These are phyloP conservation scores for Knufia fluminis DNA, from an alignment of 2,329 filamentous ascomycete genomes.

Conservation along the genomic window DNA sequence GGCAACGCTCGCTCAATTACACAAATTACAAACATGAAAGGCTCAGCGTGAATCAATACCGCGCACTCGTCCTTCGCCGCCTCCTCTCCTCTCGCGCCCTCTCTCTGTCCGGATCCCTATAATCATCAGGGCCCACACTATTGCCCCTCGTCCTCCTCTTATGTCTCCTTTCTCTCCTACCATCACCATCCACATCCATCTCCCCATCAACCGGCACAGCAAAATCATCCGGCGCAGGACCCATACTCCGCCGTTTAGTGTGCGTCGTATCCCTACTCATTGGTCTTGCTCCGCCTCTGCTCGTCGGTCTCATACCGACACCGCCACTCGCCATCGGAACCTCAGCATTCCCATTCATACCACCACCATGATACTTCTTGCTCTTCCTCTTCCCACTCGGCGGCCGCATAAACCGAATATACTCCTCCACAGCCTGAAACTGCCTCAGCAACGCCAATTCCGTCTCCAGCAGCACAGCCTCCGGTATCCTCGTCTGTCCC, in stretches of 20 bases:
- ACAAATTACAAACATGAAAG: no score
- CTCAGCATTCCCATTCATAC: no score
- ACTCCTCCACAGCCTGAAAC: slow-evolving; percentile 18
- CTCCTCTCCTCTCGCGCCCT: neutral
- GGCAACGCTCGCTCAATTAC: no score
- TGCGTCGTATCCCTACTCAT: slow-evolving; percentile 6
- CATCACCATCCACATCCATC: slow-evolving; percentile 8
- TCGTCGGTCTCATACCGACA: no score
- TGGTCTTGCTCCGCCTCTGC: no score
- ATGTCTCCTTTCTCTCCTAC: slow-evolving; percentile 4
- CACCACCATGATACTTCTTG: slow-evolving; percentile 9
- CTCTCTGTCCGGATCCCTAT: neutral
- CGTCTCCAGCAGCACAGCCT: slow-evolving; percentile 18
- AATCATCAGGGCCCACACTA: neutral
- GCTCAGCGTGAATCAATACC: no score
- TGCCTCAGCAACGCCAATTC: slow-evolving; percentile 20
- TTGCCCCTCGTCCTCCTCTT: slow-evolving; percentile 1
- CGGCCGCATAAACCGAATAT: slow-evolving; percentile 14
- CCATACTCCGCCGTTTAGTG: slow-evolving; percentile 10
- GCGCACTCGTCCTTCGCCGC: slow-evolving; percentile 1
- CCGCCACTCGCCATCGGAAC: no score
- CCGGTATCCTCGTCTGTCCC: slow-evolving; percentile 21
- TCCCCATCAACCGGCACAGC: slow-evolving; percentile 4
- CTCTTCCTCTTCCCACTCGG: slow-evolving; percentile 16
- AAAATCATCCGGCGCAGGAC: slow-evolving; percentile 1